Evolutionary conservation across 2,329 filamentous ascomycete genomes (phyloP), one percentile per base, ranked within the genome.

Genomic region (Epichloe sylvatica): DNA sequence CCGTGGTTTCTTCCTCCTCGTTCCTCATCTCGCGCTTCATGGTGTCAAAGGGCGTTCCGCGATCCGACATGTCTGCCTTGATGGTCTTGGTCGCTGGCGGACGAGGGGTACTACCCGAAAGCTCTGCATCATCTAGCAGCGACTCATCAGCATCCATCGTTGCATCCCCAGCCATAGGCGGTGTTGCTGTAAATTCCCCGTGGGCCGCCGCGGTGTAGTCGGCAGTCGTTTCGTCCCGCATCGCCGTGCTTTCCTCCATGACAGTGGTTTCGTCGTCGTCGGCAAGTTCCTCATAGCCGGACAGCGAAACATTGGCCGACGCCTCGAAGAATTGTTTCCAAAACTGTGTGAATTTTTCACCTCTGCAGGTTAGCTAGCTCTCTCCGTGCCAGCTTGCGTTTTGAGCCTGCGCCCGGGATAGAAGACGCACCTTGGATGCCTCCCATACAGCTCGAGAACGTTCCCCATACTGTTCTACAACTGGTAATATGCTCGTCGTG

Each of bases 241-340:
- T 70, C 0, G 75, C 75, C 1, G 71, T 73, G 63, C 69, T 77
- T 59, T 76, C 74, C 17, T 75, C 72, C 23, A 65, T 68, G 1
- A 61, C 69, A 45, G 66, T 71, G 50, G 61, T 75, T 60, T 77
- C 79, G n/a, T 84, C 81, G 47, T 78, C 80, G 49, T 84, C 81
- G 13, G 79, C 79, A 21, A 81, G 75, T 62, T 94, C 90, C 63
- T 95, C 91, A 66, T 98, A 96, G 30, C 90, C 89, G 0, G 89
- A 95, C 11, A 98, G 77, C 11, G 91, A 95, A 25, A 98, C 91
- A 61, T 98, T 97, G 64, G 92, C 92, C 45, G 90, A 95, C 36
- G 92, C 89, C 70, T 98, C 92, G 68, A 98, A 98, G 73, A 98
- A 98, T 72, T 97, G 90, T 69, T 98, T 98, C 92, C 92, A 98